A percentile compares a stretch with the other conserved stretches of the same genome.
phyloP scores from a whole-genome alignment of 352 stramenopile genomes.

The Phytophthora pluvialis region DNA sequence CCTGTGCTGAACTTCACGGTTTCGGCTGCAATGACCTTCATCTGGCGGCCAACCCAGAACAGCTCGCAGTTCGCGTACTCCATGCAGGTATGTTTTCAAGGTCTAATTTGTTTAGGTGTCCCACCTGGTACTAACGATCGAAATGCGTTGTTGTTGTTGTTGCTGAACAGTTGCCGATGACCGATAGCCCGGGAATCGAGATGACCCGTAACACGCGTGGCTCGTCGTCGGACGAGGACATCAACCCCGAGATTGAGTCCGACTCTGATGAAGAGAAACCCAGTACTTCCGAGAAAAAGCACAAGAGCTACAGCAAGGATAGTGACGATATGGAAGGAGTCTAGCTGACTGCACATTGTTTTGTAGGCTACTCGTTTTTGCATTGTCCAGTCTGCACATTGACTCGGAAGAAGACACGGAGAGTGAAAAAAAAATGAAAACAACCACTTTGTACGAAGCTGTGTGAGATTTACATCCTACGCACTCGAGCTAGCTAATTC shows the following conservation, averaged over 20 bases:
- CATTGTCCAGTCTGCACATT: constrained; percentile 21
- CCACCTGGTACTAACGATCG: constrained; percentile 27
- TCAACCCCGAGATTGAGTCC: constrained; percentile 59
- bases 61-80: constrained; percentile 89
- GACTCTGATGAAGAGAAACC: constrained; percentile 76
- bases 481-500: constrained; percentile 11
- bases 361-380: constrained; percentile 25
- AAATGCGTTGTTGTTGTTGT: constrained; percentile 1
- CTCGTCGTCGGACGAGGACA: constrained; percentile 60
- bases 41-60: constrained; percentile 89
- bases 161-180: constrained; percentile 69
- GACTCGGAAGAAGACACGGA: constrained; percentile 6
- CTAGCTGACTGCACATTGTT: constrained; percentile 25
- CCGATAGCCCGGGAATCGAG: constrained; percentile 64
- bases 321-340: constrained; percentile 58
- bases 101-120: constrained; percentile 6
- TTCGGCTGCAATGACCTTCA: constrained; percentile 88
- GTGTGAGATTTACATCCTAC: constrained; percentile 1
- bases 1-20: constrained; percentile 92
- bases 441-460: constrained; percentile 21
- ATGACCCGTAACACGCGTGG: constrained; percentile 62
- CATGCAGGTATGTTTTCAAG: constrained; percentile 61
- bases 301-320: constrained; percentile 50
- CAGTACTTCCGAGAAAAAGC: constrained; percentile 44
- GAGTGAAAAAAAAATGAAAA: constrained; percentile 15